These are phyloP conservation scores for Suillus subalutaceus DNA, from an alignment of 768 basidiomycete genomes.

Conservation along the genomic window DNA sequence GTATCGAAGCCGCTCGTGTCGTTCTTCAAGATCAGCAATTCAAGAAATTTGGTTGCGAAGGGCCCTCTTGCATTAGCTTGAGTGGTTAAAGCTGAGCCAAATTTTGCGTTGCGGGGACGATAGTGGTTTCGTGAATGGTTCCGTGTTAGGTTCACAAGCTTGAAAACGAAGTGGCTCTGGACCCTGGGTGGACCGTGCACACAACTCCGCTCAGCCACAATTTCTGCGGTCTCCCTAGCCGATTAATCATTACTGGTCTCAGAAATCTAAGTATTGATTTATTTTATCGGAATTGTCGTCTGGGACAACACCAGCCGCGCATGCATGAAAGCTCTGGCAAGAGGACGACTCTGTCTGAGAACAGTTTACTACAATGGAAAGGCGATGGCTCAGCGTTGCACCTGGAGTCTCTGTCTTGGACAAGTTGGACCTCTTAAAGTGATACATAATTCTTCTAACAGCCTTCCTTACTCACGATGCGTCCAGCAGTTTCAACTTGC, in stretches of 20 bases:
- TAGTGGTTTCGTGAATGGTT: background rate
- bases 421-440: background rate
- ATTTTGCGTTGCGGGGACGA: background rate
- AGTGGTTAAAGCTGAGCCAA: background rate
- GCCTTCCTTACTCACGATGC: background rate
- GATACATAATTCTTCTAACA: background rate
- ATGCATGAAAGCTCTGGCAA: constrained; percentile 1
- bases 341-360: background rate
- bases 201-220: constrained; percentile 7
- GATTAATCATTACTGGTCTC: background rate
- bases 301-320: background rate
- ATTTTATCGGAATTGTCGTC: background rate
- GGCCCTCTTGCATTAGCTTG: constrained; percentile 1
- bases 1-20: background rate
- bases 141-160: constrained; percentile 1
- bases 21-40: background rate
- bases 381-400: background rate
- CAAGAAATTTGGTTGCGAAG: background rate
- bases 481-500: background rate
- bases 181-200: constrained; percentile 4
- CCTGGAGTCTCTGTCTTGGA: background rate
- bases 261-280: background rate
- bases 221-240: background rate
- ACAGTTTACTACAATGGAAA: background rate
- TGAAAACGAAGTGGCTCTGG: constrained; percentile 2